Evolutionary conservation across 345 rosid genomes (phyloP), one percentile per base, ranked within the genome.

Genomic region (Arabidopsis arenosa): DNA sequence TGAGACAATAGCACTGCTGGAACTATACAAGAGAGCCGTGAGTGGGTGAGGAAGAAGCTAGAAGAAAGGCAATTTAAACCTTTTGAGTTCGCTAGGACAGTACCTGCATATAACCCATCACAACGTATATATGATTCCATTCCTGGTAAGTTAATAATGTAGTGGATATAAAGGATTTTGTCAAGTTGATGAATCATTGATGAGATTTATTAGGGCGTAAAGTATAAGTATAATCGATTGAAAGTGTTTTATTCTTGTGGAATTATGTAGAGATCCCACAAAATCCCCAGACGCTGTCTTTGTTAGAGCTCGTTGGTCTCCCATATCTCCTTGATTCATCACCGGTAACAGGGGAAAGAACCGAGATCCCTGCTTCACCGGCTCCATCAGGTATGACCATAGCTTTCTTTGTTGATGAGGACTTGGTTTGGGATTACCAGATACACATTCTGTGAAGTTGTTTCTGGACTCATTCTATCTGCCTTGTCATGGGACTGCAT

Each of bases 241-340:
- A 26, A 37, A 23, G 15, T 33, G 41, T 43, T 39, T 43, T 37
- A 8, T 8, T 23, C 28, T 6, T 54, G 15, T 39, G 69, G 67
- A 44, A 60, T 77, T 35, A n/a, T 75, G 74, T 79, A 90, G 99
- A 67, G 53, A 75, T 71, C 67, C 83, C 77, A 66, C 84, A 76
- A 63, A 95, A 89, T 82, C 97, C 96, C 14, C 97, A 92, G 69
- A 95, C 94, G 6, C 73, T 83, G 60, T 84, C 93, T 32, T 83
- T 89, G 63, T 75, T 95, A 85, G 87, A 87, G 80, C 82, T 95
- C 60, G 85, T 95, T 70, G 98, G 83, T 66, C 94, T 92, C 54
- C 89, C 97, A 15, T 86, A 90, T 84, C 85, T 92, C 40, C 96
- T 92, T 74, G 93, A 90, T 80, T 56, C 75, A 67, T 68, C 76